phyloP scores from a whole-genome alignment of 805 yeast genomes.

The Cyberlindnera misumaiensis region DNA sequence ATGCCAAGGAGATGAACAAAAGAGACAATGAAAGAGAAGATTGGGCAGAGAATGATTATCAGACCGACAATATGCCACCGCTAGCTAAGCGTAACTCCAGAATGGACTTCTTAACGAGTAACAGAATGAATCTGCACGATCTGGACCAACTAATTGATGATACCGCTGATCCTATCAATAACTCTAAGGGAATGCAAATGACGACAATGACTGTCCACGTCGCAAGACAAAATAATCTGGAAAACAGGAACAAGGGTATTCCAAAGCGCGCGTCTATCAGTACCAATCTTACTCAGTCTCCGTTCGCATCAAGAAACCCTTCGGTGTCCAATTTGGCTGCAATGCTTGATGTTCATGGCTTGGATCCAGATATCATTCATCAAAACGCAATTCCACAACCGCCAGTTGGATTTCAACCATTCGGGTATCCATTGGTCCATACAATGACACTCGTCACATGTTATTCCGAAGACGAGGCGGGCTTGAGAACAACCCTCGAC shows the following conservation, averaged over 20 bases:
- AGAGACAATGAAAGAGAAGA: conserved; percentile 68
- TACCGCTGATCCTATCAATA: conserved; percentile 4
- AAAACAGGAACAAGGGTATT: conserved; percentile 7
- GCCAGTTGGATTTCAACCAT: conserved; percentile 83
- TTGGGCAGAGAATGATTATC: conserved; percentile 69
- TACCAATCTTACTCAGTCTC: conserved; percentile 9
- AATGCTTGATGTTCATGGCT: conserved; percentile 31
- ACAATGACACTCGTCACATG: conserved; percentile 79
- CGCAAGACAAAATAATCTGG: conserved; percentile 21
- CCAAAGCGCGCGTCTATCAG: conserved; percentile 11
- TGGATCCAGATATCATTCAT: conserved; percentile 55
- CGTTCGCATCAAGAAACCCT: conserved; percentile 21
- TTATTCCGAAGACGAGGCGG: conserved; percentile 87
- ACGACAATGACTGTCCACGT: conserved; percentile 66
- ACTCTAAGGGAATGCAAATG: conserved; percentile 24
- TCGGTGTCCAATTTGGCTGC: conserved; percentile 20
- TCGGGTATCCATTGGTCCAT: conserved; percentile 71
- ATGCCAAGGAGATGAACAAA: conserved; percentile 51
- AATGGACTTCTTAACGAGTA: conserved; percentile 30
- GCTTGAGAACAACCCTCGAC: conserved; percentile 82
- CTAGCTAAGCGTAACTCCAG: conserved; percentile 30
- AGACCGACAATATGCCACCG: conserved; percentile 30
- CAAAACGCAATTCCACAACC: conserved; percentile 89
- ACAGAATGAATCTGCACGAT: conserved; percentile 26
- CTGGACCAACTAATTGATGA: conserved; percentile 10